Evolutionary conservation across 2,329 filamentous ascomycete species (phyloP), one percentile per base, ranked within the genome.

Genomic region (Colletotrichum phormii): DNA sequence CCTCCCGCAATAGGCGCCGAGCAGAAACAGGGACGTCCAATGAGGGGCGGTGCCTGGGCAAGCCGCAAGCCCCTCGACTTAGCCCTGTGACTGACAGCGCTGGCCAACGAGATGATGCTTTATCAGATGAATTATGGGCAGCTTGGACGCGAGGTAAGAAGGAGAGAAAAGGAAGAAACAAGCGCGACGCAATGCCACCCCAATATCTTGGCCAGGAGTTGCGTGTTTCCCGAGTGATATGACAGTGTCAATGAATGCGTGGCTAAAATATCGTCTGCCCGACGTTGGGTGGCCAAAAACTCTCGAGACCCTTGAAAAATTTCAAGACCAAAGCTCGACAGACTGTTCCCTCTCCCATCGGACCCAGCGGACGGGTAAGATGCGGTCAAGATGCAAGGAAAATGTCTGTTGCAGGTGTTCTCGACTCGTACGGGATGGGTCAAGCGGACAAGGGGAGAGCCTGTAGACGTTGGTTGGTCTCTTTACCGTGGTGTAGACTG

Each of bases 21-120:
- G 55, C 11, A 62, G 42, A 69, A 54, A 64, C 53, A 54, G 33
- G 33, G 8, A 46, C 51, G 26, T n/a, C 70, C 70, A 69, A 72
- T 69, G 24, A 68, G 60, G 59, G 57, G 53, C 15, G 33, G 59
- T 64, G 54, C 29, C 59, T 69, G 59, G 26, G 24, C 70, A 65
- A 64, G 42, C 58, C 57, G 24, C 70, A 65, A 69, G 42, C 53
- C 58, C 49, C 37, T 68, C 22, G 58, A 58, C 26, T 58, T 33
- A 53, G 24, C 29, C 53, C 51, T 64, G 59, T 63, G 59, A 64
- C 51, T 46, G 69, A 33, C 13, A 9, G 42, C 7, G 35, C 33
- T 60, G 59, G 24, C 65, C 65, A 69, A 69, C 64, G 42, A 49
- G 33, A 51, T 35, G 22, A 49, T 58, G 35, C 53, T 62, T 62